Evolutionary conservation across 306 rosid genomes (phyloP).

Genomic region (Quercus ilex): DNA sequence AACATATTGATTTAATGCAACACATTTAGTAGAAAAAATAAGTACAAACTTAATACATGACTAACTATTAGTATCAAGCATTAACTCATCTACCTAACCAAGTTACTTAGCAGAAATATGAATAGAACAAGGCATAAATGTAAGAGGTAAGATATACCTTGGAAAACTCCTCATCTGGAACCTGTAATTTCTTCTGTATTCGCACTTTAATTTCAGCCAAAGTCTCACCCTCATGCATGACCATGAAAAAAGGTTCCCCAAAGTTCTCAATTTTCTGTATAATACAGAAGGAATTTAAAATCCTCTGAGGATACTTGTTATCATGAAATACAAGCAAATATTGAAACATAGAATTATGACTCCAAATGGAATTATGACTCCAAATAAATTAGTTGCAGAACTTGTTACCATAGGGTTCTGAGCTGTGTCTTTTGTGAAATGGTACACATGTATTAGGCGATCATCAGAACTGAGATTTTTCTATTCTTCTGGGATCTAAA

Average conservation of each 20-base stretch:
- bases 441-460: slow-evolving; percentile 79
- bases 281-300: slow-evolving; percentile 14
- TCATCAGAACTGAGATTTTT: slow-evolving; percentile 66
- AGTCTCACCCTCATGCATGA: slow-evolving; percentile 77
- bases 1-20: background rate
- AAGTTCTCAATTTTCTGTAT: slow-evolving; percentile 81
- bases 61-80: background rate
- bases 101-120: background rate
- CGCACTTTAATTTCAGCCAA: slow-evolving; percentile 62
- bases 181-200: slow-evolving; percentile 70
- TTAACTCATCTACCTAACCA: slow-evolving; percentile 8
- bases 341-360: background rate
- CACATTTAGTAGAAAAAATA: background rate
- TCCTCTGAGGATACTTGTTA: background rate
- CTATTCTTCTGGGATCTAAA: slow-evolving; percentile 82
- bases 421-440: slow-evolving; percentile 71
- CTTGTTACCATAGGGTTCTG: slow-evolving; percentile 67
- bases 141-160: slow-evolving; percentile 48
- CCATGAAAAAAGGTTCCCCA: slow-evolving; percentile 92
- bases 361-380: slow-evolving; percentile 4
- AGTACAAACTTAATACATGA: background rate
- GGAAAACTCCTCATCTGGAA: slow-evolving; percentile 79
- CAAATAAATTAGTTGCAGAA: slow-evolving; percentile 16
- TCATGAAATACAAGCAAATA: background rate
- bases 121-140: background rate